Evolutionary conservation across 768 basidiomycete genomes (phyloP), one percentile per base, ranked within the genome.

Genomic region (Crucibulum laeve): DNA sequence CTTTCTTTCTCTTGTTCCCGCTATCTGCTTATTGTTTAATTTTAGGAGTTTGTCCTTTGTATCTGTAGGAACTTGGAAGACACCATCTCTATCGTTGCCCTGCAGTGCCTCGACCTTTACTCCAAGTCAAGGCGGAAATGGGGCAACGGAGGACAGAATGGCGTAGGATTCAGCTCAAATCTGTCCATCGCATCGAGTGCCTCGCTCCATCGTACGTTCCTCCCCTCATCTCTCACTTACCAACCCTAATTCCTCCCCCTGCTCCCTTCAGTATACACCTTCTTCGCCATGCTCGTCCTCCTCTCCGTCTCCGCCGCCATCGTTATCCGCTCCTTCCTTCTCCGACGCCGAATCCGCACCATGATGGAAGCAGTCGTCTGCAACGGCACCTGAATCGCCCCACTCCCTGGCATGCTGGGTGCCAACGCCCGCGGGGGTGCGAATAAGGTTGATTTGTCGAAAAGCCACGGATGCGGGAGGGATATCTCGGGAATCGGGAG

Each of bases 281-380:
- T 77, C 48, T 68, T 77, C 39, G 83, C 84, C 2, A 85, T 84
- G 2, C 74, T 86, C 40, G 73, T 85, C 17, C 74, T 87, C 15
- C 72, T 86, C 19, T 68, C 70, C 32, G 77, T 87, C n/a, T 83
- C 82, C 7, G 75, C 75, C 2, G 80, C 80, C 10, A 83, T 86
- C 55, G 74, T 86, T 47, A 50, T 76, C 36, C 80, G 84, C 25
- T 84, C 81, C 17, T 70, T 84, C 45, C 48, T 84, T 30, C 68
- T 85, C n/a, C 73, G 84, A 2, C 63, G 81, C 11, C 73, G 84
- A 3, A 78, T 80, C 44, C 72, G 77, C 14, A 70, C 69, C 4
- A 56, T 80, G 53, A 65, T 84, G 24, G 80, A 77, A 41, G 80
- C 83, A 47, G 82, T 80, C 14, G 82, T 84, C 49, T 67, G 73